These are phyloP conservation scores for Zygosaccharomyces bailii DNA, from an alignment of 805 yeast genomes.

Conservation along the genomic window DNA sequence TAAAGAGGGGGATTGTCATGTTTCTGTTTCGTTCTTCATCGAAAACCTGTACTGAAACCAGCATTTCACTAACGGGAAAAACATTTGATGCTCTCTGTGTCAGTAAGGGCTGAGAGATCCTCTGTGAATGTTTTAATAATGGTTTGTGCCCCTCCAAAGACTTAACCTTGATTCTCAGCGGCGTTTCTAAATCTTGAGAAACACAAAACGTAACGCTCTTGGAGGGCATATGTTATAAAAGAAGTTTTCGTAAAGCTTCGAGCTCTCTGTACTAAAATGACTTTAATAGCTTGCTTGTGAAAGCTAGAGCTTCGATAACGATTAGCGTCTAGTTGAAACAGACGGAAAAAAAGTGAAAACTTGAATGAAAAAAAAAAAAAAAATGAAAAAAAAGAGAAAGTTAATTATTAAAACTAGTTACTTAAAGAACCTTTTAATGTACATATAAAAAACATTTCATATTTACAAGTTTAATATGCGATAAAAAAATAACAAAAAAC, in stretches of 20 bases:
- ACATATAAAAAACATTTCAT: background rate
- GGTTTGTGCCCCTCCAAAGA: conserved; percentile 45
- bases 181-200: conserved; percentile 52
- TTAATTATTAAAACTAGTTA: conserved; percentile 9
- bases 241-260: too few relatives aligned
- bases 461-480: conserved; percentile 2
- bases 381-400: background rate
- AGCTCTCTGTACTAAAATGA: background rate
- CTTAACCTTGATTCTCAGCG: conserved; percentile 47
- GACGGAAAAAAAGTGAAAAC: background rate
- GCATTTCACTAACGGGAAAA: conserved; percentile 35
- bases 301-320: too few relatives aligned
- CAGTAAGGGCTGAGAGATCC: conserved; percentile 46
- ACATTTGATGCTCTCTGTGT: conserved; percentile 42
- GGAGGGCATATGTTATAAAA: too few relatives aligned
- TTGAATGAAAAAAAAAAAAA: background rate
- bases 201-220: conserved; percentile 52
- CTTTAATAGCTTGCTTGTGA: too few relatives aligned
- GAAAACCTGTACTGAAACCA: conserved; percentile 45
- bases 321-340: background rate
- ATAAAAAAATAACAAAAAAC: background rate
- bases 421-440: conserved; percentile 3
- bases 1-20: conserved; percentile 47
- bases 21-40: conserved; percentile 44
- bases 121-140: conserved; percentile 43